phyloP scores from a whole-genome alignment of 176 grass and related monocot species.

The Dactylis glomerata region DNA sequence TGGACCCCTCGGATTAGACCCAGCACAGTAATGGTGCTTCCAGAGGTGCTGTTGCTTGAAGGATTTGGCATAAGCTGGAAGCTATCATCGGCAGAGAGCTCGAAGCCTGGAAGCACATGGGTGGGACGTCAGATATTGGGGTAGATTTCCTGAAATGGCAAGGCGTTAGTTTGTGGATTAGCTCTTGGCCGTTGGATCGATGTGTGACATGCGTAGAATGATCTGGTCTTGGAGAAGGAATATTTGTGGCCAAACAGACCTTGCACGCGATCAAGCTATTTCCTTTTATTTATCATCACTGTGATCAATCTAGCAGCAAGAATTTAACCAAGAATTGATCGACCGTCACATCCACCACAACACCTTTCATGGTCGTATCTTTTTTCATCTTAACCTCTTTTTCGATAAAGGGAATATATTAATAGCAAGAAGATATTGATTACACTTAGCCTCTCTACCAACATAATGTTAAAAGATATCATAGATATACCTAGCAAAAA shows the following conservation, averaged over 20 bases:
- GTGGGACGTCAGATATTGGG: background rate
- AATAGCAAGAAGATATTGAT: too few relatives aligned
- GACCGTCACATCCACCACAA: too few relatives aligned
- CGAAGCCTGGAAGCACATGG: too few relatives aligned
- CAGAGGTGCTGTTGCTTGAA: conserved; percentile 5
- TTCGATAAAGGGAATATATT: too few relatives aligned
- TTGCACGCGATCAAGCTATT: background rate
- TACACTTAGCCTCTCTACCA: too few relatives aligned
- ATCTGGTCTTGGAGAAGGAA: background rate
- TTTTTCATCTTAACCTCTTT: too few relatives aligned
- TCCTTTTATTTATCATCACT: background rate
- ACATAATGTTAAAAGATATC: too few relatives aligned
- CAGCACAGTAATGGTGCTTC: background rate
- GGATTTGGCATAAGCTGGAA: background rate
- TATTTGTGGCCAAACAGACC: background rate
- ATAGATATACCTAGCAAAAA: too few relatives aligned
- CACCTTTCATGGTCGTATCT: too few relatives aligned
- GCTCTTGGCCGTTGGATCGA: background rate
- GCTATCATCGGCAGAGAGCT: background rate
- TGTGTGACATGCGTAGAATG: background rate
- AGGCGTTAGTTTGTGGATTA: background rate
- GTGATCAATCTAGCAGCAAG: too few relatives aligned
- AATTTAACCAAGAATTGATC: too few relatives aligned
- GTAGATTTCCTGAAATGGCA: background rate
- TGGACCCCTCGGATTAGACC: background rate